Evolutionary conservation across 495 filamentous ascomycete genomes (phyloP), one percentile per base, ranked within the genome.

Genomic region (Massariosphaeria phaeospora): DNA sequence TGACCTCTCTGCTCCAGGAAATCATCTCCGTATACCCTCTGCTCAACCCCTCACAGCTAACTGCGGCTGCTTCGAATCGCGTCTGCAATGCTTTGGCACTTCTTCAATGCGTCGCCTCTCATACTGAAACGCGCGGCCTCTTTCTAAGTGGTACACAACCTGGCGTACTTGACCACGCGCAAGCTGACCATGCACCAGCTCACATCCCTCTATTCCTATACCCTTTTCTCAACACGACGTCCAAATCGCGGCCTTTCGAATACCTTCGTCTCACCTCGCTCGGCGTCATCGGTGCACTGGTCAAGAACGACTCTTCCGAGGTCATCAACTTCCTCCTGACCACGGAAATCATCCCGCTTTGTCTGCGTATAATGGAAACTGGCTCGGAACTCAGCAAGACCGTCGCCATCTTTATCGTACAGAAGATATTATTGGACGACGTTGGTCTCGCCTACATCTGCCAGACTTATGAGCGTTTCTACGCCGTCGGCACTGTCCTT

Each of bases 361-460:
- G 93, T 67, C 87, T 99, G 23, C 83, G 93, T 27, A 97, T 99
- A 66, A 99, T 99, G 93, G 93, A 99, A 75, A 99, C 93, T 0
- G 94, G 94, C 27, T 97, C 93, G 0, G 93, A 99, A 67, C 76
- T 99, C 38, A 96, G 90, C 76, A 99, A 98, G 75, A 99, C 93
- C 1, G 93, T 99, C 8, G 93, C 93, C 30, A 99, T 99, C 57
- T 99, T 99, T 74, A 99, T 99, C 64, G 93, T 99, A n/a, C 93
- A 99, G 74, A 99, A 99, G 73, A 99, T 99, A 29, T 73, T 99
- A 33, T 77, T 99, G 3, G 93, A 99, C 66, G 93, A 99, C 61
- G 88, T 93, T 67, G 93, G 93, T n/a, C 77, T 99, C 53, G 89
- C 87, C 33, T 99, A 99, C 69, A 99, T 99, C 52, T 99, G 93